Evolutionary conservation across 345 rosid species (phyloP).

Genomic region (Litchi chinensis): DNA sequence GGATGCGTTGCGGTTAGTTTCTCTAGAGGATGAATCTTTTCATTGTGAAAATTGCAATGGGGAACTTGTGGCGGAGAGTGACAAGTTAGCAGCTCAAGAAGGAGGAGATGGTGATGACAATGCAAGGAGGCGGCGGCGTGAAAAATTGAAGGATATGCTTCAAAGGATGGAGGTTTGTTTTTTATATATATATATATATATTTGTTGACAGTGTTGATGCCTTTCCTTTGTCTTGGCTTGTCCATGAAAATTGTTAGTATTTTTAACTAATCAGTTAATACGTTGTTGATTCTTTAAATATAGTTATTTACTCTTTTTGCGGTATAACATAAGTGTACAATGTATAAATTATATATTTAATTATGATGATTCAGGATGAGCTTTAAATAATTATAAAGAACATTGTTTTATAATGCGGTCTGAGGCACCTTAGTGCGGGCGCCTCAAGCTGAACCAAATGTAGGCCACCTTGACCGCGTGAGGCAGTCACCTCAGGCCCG

Average conservation of each 20-base stretch:
- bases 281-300: not conserved
- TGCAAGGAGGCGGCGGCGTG: conserved; percentile 79
- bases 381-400: not conserved
- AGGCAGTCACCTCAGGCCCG: too few species aligned
- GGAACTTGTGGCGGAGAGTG: conserved; percentile 88
- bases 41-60: conserved; percentile 91
- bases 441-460: too few species aligned
- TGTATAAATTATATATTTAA: not conserved
- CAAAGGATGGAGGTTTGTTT: conserved; percentile 69
- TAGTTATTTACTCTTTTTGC: not conserved
- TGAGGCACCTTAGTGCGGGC: too few species aligned
- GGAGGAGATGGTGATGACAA: conserved; percentile 90
- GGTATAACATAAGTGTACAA: not conserved
- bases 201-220: not conserved
- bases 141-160: conserved; percentile 77
- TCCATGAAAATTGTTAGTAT: not conserved
- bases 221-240: conserved; percentile 7
- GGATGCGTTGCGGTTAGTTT: conserved; percentile 75
- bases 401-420: too few species aligned
- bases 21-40: conserved; percentile 70
- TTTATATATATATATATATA: not conserved
- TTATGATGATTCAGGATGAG: not conserved
- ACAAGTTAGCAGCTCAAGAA: conserved; percentile 81
- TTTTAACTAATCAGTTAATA: not conserved
- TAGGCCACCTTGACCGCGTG: too few species aligned